phyloP scores from a whole-genome alignment of 139 green algal species.

The Picochlorum sp. region DNA sequence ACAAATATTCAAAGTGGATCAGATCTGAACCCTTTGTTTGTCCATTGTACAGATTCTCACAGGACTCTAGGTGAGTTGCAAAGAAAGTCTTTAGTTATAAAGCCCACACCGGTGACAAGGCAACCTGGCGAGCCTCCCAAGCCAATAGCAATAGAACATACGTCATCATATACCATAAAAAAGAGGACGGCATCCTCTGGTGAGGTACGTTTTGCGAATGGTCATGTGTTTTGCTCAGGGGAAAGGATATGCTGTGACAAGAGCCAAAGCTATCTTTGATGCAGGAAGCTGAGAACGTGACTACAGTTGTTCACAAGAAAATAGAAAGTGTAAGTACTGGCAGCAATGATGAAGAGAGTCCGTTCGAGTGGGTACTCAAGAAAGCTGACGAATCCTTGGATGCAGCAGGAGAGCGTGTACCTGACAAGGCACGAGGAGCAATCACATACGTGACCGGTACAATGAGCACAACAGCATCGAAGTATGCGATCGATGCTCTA shows the following conservation, averaged over 20 bases:
- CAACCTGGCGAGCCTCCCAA: slow-evolving; percentile 6
- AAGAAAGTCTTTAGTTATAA: slow-evolving; percentile 5
- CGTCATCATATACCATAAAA: background rate
- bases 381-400: slow-evolving; percentile 27
- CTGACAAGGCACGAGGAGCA: slow-evolving; percentile 8
- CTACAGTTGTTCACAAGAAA: background rate
- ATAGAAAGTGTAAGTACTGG: background rate
- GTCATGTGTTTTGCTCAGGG: background rate
- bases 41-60: too few relatives aligned
- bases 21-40: too few relatives aligned
- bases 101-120: background rate
- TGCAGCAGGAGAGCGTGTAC: slow-evolving; percentile 18
- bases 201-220: background rate
- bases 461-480: slow-evolving; percentile 12
- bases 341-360: slow-evolving; percentile 16
- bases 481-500: slow-evolving; percentile 7
- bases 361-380: slow-evolving; percentile 25
- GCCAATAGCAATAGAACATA: background rate
- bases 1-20: too few relatives aligned
- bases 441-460: slow-evolving; percentile 10
- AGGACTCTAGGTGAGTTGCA: background rate
- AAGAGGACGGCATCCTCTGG: background rate
- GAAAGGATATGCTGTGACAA: too few relatives aligned
- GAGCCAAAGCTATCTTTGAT: background rate
- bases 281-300: background rate